A percentile compares a stretch with the other conserved stretches of the same genome.
These are phyloP conservation scores for Hippophae gyantsensis DNA, from an alignment of 306 rosid genomes.

Conservation along the genomic window DNA sequence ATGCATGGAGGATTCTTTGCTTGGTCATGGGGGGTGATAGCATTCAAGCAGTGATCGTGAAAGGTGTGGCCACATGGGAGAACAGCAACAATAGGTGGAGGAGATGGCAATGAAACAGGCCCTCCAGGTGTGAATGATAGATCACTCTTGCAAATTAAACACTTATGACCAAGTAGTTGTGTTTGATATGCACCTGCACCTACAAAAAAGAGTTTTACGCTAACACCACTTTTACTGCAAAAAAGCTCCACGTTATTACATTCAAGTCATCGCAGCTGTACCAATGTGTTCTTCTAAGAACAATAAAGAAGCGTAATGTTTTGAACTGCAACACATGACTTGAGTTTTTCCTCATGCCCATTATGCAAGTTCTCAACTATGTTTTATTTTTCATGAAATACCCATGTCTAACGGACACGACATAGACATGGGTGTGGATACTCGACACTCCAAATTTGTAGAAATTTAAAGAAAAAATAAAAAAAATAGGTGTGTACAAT, in stretches of 20 bases:
- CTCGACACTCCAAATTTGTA: too few relatives aligned
- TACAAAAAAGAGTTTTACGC: slow-evolving; percentile 3
- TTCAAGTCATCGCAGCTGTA: background rate
- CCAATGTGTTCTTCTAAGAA: background rate
- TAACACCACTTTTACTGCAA: background rate
- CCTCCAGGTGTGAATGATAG: slow-evolving; percentile 46
- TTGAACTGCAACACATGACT: background rate
- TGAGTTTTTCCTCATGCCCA: background rate
- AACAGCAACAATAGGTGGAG: slow-evolving; percentile 33
- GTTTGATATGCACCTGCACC: slow-evolving; percentile 13
- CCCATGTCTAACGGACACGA: too few relatives aligned
- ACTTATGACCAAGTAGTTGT: slow-evolving; percentile 34
- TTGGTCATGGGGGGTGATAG: slow-evolving; percentile 42
- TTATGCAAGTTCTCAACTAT: background rate
- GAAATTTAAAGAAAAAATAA: too few relatives aligned
- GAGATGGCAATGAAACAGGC: slow-evolving; percentile 23
- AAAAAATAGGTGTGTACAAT: too few relatives aligned
- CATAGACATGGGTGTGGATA: too few relatives aligned
- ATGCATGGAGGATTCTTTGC: slow-evolving; percentile 51
- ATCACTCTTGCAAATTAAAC: slow-evolving; percentile 55
- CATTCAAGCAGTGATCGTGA: slow-evolving; percentile 46
- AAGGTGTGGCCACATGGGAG: slow-evolving; percentile 63
- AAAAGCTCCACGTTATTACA: background rate
- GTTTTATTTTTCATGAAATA: too few relatives aligned
- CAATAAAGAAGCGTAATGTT: background rate